Base-by-base conservation (phyloP, 805 yeast genomes). In the Naumovozyma dairenensis region DNA sequence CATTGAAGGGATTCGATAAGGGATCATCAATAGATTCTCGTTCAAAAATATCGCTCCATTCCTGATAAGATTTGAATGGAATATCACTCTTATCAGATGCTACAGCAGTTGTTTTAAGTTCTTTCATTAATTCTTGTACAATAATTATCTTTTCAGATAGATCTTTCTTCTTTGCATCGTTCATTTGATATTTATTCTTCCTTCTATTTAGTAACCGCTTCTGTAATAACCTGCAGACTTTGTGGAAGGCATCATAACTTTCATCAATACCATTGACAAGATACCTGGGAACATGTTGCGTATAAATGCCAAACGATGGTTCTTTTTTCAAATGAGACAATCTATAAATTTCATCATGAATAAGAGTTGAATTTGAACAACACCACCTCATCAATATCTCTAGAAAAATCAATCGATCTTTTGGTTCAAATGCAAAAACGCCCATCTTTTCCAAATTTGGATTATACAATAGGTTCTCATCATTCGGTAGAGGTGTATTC, bases 261-360 rank as follows among this genome's bases (percentile, higher is more conserved):
- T 45, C 42, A 3, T 37, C 40, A 3, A 41, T 26, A 12, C 60
- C 60, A 12, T 49, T 50, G 8, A 47, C 40, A 12, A 45, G 17
- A 20, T 42, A 45, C 24, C 57, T 43, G 9, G 53, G 45, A 2
- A 47, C 59, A 31, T 52, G 52, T 14, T 32, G 33, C 3, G 55
- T 51, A n/a, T 40, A 48, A n/a, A 45, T 38, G 7, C 49, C 49
- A 36, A 49, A 46, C 2, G 49, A 37, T 8, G 54, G 50, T 24
- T 55, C 59, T 21, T 48, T 48, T 26, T 44, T 51, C 4, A 41
- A 29, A 37, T 54, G 58, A 16, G 51, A 37, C 5, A 52, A 31
- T 15, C 43, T 42, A 26, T 48, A 44, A 6, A 55, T 47, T 34
- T 52, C 57, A 32, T 45, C 46, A 31, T 51, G 60, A 16, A 55